A percentile compares a stretch with the other conserved stretches of the same genome.
Evolutionary conservation across 73 alveolate genomes (phyloP).

Genomic region (Paramecium caudatum): DNA sequence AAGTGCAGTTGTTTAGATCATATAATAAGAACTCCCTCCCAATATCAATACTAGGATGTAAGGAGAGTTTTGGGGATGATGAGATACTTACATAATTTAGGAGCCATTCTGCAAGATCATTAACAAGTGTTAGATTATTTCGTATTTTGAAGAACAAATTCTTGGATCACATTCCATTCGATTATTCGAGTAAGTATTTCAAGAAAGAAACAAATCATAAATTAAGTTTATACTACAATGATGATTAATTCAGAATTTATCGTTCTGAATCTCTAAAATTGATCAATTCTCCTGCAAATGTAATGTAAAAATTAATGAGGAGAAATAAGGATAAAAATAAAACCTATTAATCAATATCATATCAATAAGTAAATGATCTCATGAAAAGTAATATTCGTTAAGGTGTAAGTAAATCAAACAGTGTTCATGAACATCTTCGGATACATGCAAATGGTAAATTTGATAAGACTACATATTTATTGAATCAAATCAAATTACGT

Average conservation of each 20-base stretch:
- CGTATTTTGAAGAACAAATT: slow-evolving; percentile 24
- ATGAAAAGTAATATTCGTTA: background rate
- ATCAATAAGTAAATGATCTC: background rate
- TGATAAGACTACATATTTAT: slow-evolving; percentile 44
- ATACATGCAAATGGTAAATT: slow-evolving; percentile 46
- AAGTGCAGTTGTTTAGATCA: slow-evolving; percentile 19
- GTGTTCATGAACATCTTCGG: background rate
- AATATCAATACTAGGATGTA: background rate
- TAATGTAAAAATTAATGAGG: background rate
- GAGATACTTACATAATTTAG: slow-evolving; percentile 20
- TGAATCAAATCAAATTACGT: slow-evolving; percentile 20
- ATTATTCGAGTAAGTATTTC: slow-evolving; percentile 33
- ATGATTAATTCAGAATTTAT: slow-evolving; percentile 1
- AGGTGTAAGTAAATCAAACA: background rate
- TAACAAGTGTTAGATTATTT: slow-evolving; percentile 11
- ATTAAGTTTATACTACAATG: background rate
- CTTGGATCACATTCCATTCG: slow-evolving; percentile 28
- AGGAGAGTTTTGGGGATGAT: slow-evolving; percentile 57
- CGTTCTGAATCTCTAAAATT: slow-evolving; percentile 37
- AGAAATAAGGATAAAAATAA: slow-evolving; percentile 35
- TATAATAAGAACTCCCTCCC: slow-evolving; percentile 50
- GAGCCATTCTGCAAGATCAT: background rate
- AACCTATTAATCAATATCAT: background rate
- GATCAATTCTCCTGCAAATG: slow-evolving; percentile 27
- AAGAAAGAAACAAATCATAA: background rate